phyloP scores from a whole-genome alignment of 495 filamentous ascomycete genomes.

The Cenococcum geophilum region DNA sequence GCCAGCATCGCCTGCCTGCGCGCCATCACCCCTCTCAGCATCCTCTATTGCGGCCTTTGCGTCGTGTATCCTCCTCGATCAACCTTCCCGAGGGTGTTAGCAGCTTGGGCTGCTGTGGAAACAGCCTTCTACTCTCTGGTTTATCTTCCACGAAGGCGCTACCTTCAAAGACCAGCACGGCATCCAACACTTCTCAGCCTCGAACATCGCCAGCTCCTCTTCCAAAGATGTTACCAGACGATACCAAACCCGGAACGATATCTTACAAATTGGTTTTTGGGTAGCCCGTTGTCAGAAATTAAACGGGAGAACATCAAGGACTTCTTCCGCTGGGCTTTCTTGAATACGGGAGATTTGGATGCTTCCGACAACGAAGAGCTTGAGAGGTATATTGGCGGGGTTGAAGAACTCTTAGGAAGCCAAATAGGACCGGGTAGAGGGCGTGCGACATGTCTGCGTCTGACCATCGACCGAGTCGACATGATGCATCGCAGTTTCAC shows the following conservation, averaged over 20 bases:
- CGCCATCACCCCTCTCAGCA: slow-evolving; percentile 49
- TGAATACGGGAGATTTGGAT: slow-evolving; percentile 34
- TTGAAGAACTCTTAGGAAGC: slow-evolving; percentile 47
- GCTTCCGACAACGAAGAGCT: slow-evolving; percentile 50
- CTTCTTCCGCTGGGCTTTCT: slow-evolving; percentile 60
- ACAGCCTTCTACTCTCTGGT: slow-evolving; percentile 49
- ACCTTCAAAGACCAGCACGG: slow-evolving; percentile 46
- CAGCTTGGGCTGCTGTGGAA: slow-evolving; percentile 38
- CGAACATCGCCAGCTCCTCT: slow-evolving; percentile 45
- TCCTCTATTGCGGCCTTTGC: slow-evolving; percentile 39
- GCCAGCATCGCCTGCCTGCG: slow-evolving; percentile 47
- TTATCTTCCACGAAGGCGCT: slow-evolving; percentile 48
- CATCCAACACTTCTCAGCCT: slow-evolving; percentile 48
- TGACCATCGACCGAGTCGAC: slow-evolving; percentile 59
- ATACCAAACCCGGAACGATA: slow-evolving; percentile 53
- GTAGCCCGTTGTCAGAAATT: slow-evolving; percentile 53
- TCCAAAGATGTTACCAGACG: slow-evolving; percentile 49
- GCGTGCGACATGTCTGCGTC: slow-evolving; percentile 48
- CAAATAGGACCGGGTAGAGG: slow-evolving; percentile 48
- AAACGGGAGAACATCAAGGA: slow-evolving; percentile 59
- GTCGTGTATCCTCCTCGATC: slow-evolving; percentile 36
- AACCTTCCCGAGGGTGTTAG: slow-evolving; percentile 14
- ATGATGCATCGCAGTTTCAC: slow-evolving; percentile 55
- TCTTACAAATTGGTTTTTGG: slow-evolving; percentile 58
- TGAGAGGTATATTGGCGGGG: slow-evolving; percentile 47